phyloP scores from a whole-genome alignment of 495 filamentous ascomycete genomes.

The Tuber calosporum region DNA sequence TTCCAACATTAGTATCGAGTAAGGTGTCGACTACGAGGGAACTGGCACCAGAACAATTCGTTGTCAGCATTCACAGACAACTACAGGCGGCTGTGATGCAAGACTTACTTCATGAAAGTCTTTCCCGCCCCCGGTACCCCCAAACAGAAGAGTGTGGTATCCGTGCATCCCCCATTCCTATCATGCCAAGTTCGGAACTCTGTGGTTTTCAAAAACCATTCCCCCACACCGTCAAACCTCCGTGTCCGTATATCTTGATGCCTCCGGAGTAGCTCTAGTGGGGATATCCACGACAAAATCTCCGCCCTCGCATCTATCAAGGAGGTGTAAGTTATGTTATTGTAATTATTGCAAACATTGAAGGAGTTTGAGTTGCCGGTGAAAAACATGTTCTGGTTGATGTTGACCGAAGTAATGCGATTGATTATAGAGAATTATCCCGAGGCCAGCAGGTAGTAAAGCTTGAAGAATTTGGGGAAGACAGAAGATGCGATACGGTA shows the following conservation, averaged over 20 bases:
- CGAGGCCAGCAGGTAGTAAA: neutral
- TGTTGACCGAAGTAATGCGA: neutral
- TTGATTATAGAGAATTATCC: neutral
- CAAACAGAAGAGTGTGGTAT: neutral
- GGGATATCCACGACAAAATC: neutral
- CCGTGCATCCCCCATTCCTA: neutral
- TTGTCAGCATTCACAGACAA: neutral
- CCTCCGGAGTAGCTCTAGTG: neutral
- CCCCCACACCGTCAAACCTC: neutral
- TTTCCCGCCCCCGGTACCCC: neutral
- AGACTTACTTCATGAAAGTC: neutral
- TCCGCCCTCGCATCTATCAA: neutral
- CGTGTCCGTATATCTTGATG: neutral
- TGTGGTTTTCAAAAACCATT: neutral
- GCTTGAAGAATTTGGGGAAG: neutral
- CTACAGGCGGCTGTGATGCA: neutral
- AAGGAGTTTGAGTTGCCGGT: neutral
- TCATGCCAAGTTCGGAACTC: neutral
- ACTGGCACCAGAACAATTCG: neutral
- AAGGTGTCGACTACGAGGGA: neutral
- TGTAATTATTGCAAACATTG: neutral
- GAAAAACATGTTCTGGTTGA: neutral
- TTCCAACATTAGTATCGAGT: neutral
- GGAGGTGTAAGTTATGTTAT: neutral
- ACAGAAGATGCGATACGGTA: neutral